Evolutionary conservation across 2,329 filamentous ascomycete genomes (phyloP).

Genomic region (Diaporthe sp.): DNA sequence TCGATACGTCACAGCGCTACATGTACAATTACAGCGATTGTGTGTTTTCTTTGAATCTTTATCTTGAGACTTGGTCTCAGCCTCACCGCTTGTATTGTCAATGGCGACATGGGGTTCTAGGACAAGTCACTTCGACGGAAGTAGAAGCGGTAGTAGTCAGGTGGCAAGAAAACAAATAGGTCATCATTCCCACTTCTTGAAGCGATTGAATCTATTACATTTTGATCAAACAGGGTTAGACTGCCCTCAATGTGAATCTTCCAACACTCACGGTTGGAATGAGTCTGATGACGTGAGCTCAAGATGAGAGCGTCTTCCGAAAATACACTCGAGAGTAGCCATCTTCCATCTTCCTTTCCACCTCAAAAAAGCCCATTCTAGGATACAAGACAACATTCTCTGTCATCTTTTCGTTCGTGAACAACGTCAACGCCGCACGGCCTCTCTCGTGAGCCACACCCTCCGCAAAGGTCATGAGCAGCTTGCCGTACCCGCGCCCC

Average conservation of each 20-base stretch:
- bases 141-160: neutral
- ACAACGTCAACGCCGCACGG: slow-evolving; percentile 40
- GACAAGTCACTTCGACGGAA: neutral
- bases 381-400: slow-evolving; percentile 45
- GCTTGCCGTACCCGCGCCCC: slow-evolving; percentile 44
- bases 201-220: neutral
- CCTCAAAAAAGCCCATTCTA: slow-evolving; percentile 51
- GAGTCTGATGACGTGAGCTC: neutral
- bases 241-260: neutral
- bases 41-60: neutral
- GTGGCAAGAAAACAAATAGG: neutral
- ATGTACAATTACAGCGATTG: neutral
- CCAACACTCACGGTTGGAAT: neutral
- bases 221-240: neutral
- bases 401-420: slow-evolving; percentile 46
- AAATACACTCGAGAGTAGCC: slow-evolving; percentile 55
- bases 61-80: neutral
- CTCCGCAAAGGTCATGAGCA: slow-evolving; percentile 45
- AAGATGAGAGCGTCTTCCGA: slow-evolving; percentile 44
- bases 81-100: neutral
- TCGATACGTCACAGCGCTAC: neutral
- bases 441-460: slow-evolving; percentile 39
- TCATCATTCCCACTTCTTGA: neutral
- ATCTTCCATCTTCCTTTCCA: slow-evolving; percentile 48
- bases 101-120: neutral